phyloP scores from a whole-genome alignment of 2,329 filamentous ascomycete genomes.

The Mycosphaerella sp. region DNA sequence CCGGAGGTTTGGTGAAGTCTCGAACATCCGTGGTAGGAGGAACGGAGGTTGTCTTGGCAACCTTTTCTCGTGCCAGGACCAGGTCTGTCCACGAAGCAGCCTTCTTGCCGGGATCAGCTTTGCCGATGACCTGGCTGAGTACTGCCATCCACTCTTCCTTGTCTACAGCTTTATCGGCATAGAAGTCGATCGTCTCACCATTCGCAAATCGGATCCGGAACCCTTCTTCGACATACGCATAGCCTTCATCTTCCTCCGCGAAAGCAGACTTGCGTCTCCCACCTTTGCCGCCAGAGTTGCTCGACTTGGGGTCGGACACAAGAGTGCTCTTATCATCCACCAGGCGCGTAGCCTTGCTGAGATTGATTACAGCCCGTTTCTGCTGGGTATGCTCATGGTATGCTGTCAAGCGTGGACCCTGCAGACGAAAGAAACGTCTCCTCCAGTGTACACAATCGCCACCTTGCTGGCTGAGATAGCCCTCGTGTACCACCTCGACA shows the following conservation, averaged over 20 bases:
- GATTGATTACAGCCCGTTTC: conserved; percentile 92
- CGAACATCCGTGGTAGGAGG: conserved; percentile 15
- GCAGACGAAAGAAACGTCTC: conserved; percentile 91
- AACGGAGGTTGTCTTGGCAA: conserved; percentile 8
- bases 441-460: conserved; percentile 99
- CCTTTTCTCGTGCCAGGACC: conserved; percentile 45
- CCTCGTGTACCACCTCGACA: conserved; percentile 69
- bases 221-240: conserved; percentile 99
- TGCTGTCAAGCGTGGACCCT: conserved; percentile 84
- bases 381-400: conserved; percentile 95
- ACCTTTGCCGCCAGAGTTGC: conserved; percentile 47
- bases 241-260: conserved; percentile 96
- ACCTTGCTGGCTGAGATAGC: conserved; percentile 89
- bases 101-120: conserved; percentile 46
- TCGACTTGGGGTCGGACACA: conserved; percentile 69
- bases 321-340: conserved; percentile 86
- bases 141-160: conserved; percentile 96
- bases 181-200: conserved; percentile 97
- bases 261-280: conserved; percentile 83
- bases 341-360: conserved; percentile 83
- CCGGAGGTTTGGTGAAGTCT: conserved; percentile 28
- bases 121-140: conserved; percentile 63
- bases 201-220: conserved; percentile 99
- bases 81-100: conserved; percentile 53
- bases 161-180: conserved; percentile 78